Evolutionary conservation across 257 asterid genomes (phyloP), one percentile per base, ranked within the genome.

Genomic region (Sherardia arvensis): DNA sequence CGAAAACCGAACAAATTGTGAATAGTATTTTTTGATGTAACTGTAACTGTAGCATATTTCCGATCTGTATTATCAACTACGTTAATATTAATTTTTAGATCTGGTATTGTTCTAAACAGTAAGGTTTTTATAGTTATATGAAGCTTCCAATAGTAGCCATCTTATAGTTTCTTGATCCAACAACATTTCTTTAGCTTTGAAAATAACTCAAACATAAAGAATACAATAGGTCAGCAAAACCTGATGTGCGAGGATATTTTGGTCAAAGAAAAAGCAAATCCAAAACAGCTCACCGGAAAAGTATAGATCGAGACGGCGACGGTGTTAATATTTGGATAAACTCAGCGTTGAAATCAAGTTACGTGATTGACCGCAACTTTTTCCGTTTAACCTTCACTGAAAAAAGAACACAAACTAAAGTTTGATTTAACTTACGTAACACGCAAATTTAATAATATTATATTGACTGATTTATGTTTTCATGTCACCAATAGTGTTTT

Each of bases 231-330:
- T 17, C 9, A 45, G 9, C 5, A 18, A 26, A n/a, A 27, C 23
- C 15, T 45, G 67, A 45, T 27, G 45, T 27, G 27, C 20, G 57
- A 17, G 67, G 45, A 63, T 27, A 63, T 27, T 7, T 8, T 47
- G 70, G 70, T 66, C 55, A 66, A 54, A 20, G 23, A 18, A n/a
- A 49, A 22, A 12, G 7, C 10, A 38, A 38, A 29, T 36, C 21
- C 45, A 18, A 55, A 55, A 18, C 17, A 63, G 36, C 22, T 26
- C 29, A 56, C 22, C 70, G 20, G n/a, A 34, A n/a, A 11, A 23
- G 48, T 27, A n/a, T n/a, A 38, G 56, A 60, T 36, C 56, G 3
- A 8, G 28, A 54, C 70, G 70, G 70, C 56, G 67, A 18, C 57
- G 58, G 45, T 43, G 26, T 22, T 53, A 21, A 28, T 21, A 22